phyloP scores from a whole-genome alignment of 768 basidiomycete species.

The Pholiota microspora region DNA sequence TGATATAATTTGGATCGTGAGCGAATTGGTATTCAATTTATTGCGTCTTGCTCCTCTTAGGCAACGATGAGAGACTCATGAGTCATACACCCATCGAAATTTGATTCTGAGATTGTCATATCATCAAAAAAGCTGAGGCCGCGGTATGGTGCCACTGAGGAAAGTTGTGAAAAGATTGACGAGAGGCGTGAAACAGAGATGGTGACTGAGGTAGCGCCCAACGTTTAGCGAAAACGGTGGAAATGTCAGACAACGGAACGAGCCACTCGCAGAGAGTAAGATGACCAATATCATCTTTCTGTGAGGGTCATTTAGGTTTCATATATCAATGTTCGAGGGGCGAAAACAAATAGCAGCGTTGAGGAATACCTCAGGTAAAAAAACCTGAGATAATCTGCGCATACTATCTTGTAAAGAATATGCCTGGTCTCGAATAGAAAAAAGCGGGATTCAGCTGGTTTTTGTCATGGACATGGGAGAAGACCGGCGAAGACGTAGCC shows the following conservation, averaged over 20 bases:
- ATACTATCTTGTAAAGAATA: constrained; percentile 28
- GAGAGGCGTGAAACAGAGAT: background rate
- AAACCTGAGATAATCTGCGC: constrained; percentile 27
- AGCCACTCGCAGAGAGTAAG: constrained; percentile 41
- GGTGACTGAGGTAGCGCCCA: background rate
- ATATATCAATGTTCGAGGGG: constrained; percentile 43
- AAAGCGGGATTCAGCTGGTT: background rate
- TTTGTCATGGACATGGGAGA: background rate
- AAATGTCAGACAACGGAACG: constrained; percentile 69
- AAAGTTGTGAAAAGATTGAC: background rate
- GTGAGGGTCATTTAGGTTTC: constrained; percentile 59
- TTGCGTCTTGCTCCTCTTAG: too few relatives aligned
- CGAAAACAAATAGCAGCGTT: constrained; percentile 37
- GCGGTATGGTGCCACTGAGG: too few relatives aligned
- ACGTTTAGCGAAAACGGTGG: background rate
- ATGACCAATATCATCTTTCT: constrained; percentile 17
- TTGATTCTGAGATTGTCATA: too few relatives aligned
- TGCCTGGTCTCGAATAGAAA: constrained; percentile 10
- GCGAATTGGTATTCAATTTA: too few relatives aligned
- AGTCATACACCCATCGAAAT: too few relatives aligned
- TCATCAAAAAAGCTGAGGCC: too few relatives aligned
- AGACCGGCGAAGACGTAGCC: background rate
- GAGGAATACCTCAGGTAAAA: too few relatives aligned
- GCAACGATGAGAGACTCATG: too few relatives aligned
- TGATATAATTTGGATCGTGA: too few relatives aligned